Evolutionary conservation across 2,329 filamentous ascomycete species (phyloP), one percentile per base, ranked within the genome.

Genomic region (Huntiella moniliformis): DNA sequence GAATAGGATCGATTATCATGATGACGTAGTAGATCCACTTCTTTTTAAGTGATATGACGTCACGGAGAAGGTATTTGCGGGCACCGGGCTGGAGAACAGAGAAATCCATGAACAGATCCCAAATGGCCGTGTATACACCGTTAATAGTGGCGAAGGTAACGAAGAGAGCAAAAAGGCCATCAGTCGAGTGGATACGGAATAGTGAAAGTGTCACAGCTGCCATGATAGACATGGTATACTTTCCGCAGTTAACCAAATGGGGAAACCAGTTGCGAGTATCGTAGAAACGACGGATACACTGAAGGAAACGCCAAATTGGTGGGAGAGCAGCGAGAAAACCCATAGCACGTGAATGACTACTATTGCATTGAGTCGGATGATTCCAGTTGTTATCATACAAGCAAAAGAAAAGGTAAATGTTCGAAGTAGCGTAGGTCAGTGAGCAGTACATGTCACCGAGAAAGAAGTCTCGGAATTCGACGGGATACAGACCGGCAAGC

Each of bases 371-470:
- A 0, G 64, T 52, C 0, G 84, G 83, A 17, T 82, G 64, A 18
- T 71, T 60, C 87, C 87, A 98, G 18, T 68, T 59, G 45, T 76
- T 70, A n/a, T 79, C 76, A 54, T 96, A 98, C 2, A 96, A 67
- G 58, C 91, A 98, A 60, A 94, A 95, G 64, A 96, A 95, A 0
- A 96, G 67, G 54, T 86, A 83, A 35, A 94, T 72, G 56, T 96
- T 95, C 80, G 49, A 52, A n/a, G 43, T 83, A 12, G 80, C 73
- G 60, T 98, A 98, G 4, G 87, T 93, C 47, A 93, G 68, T 2
- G 91, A 96, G 61, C 88, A 96, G 61, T 93, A 94, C 69, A 96
- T 95, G 58, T 98, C 91, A 44, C 91, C 91, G 0, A 96, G 71
- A 61, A 95, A 96, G 63, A 98, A 96, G 61, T 98, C 91, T 48